Evolutionary conservation across 371 early-diverging fungal genomes (phyloP), one percentile per base, ranked within the genome.

Genomic region (Mucor plumbeus): DNA sequence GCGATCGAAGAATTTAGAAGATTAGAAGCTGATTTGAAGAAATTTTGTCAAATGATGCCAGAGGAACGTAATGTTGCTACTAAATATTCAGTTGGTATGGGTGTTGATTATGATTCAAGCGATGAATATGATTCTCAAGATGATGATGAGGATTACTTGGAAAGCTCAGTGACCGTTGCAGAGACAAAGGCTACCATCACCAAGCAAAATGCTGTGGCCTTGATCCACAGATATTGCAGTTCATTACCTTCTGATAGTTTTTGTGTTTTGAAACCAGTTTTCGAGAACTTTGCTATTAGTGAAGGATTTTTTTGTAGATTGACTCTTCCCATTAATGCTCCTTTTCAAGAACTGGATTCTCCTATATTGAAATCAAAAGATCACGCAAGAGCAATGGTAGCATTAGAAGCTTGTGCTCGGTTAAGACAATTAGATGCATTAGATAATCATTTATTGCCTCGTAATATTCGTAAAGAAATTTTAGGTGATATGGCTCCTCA

Each of bases 371-470:
- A 79, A 6, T 86, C 85, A 39, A 92, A 91, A 59, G 70, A 54
- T 17, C 72, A 80, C 41, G 95, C 97, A 6, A 93, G 88, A 69
- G 87, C 90, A 13, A 71, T 85, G 3, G 93, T 90, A 0, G 91
- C 94, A 0, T 85, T 93, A 41, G 86, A 92, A 39, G 84, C 90
- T 0, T 87, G 92, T 58, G 85, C 87, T 55, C 72, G 82, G 57
- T 80, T 97, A 8, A 88, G 92, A 47, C 66, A 68, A 19, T 43
- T 79, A 1, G 88, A 91, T 4, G 93, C 89, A 0, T 76, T 97
- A 34, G 87, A 93, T 69, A 91, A 95, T 38, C 83, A 90, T 48
- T 78, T 97, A 19, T 55, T 90, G 19, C 95, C 95, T 0, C 67
- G 64, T 9, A 73, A 73, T 40, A 54, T 60, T 5, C 68, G 62